Percentiles rank a stretch among this genome's conserved stretches.
Conservation (phyloP, 2,329 filamentous ascomycete genomes). For the Dactylellina leptospora region DNA sequence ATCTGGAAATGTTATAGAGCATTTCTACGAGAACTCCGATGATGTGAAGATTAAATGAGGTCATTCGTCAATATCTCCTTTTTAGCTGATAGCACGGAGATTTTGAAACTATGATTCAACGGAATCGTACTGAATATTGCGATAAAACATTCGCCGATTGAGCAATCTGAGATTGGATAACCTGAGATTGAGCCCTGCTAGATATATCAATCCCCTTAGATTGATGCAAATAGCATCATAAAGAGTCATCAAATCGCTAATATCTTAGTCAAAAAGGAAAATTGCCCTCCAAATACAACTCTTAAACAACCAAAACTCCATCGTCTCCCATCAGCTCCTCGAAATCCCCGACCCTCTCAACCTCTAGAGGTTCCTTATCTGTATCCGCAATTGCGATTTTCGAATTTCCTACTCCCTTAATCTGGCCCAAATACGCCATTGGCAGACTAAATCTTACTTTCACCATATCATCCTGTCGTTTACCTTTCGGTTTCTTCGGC, state of each 20-base stretch:
- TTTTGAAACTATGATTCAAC: no score
- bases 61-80: no score
- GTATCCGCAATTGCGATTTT: slow-evolving; percentile 26
- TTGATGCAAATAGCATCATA: no score
- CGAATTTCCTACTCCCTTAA: slow-evolving; percentile 17
- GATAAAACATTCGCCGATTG: no score
- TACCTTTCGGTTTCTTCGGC: slow-evolving; percentile 51
- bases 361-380: slow-evolving; percentile 35
- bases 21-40: no score
- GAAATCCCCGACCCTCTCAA: slow-evolving; percentile 43
- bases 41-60: no score
- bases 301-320: slow-evolving; percentile 28
- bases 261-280: slow-evolving; percentile 10
- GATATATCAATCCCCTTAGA: no score
- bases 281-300: neutral
- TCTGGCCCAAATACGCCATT: slow-evolving; percentile 44
- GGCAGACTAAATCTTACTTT: slow-evolving; percentile 44
- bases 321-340: slow-evolving; percentile 48
- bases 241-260: slow-evolving; percentile 22
- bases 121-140: no score
- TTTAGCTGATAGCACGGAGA: no score
- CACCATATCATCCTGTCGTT: slow-evolving; percentile 45
- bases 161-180: no score
- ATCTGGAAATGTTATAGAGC: no score
- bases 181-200: no score